Percentiles rank a stretch among this genome's conserved stretches.
phyloP scores from a whole-genome alignment of 129 eudicot species.

The Flaveria sonorensis region DNA sequence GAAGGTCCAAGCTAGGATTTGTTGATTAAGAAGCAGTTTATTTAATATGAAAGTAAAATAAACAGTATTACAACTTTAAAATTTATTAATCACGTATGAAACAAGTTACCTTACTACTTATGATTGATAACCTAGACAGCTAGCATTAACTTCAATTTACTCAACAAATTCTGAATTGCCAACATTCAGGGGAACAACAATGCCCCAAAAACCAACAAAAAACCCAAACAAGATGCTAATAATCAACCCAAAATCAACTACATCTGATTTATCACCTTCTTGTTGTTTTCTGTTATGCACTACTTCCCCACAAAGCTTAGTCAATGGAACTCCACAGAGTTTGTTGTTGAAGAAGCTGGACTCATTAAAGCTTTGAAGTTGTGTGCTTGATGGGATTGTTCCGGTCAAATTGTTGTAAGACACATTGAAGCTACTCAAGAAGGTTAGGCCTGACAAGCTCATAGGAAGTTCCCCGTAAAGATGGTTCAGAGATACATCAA shows the following conservation, averaged over 20 bases:
- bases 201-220: constrained; percentile 25
- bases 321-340: constrained; percentile 10
- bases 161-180: not conserved
- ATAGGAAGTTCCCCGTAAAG: too few relatives aligned
- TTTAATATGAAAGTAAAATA: too few relatives aligned
- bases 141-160: not conserved
- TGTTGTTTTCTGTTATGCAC: not conserved
- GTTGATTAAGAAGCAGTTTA: too few relatives aligned
- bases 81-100: not conserved
- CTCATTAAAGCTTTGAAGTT: constrained; percentile 13
- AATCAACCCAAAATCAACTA: constrained; percentile 13
- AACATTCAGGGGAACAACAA: constrained; percentile 22
- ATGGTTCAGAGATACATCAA: constrained; percentile 34
- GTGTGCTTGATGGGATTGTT: not conserved
- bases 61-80: constrained; percentile 4
- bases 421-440: constrained; percentile 15
- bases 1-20: too few relatives aligned
- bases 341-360: constrained; percentile 1
- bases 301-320: constrained; percentile 1
- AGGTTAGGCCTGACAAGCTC: too few relatives aligned
- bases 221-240: constrained; percentile 11
- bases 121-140: not conserved
- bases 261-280: not conserved
- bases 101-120: not conserved
- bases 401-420: not conserved